Evolutionary conservation across 2,329 filamentous ascomycete species (phyloP), one percentile per base, ranked within the genome.

Genomic region (Arthrobotrys megalospora): DNA sequence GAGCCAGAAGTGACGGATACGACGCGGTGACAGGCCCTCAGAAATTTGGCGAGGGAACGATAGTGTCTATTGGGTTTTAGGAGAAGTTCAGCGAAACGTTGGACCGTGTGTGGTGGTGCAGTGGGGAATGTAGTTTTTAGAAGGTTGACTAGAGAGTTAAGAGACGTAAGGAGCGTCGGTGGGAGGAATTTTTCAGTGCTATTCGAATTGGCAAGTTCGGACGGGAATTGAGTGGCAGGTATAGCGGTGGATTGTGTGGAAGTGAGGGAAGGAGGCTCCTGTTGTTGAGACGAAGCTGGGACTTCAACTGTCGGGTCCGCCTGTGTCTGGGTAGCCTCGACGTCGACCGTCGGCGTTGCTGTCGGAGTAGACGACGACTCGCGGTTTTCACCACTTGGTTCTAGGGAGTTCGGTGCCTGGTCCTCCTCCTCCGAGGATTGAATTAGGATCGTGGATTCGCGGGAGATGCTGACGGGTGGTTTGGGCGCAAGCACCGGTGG

Each of bases 21-120:
- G 21, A 97, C 91, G 71, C 96, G 91, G 83, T 98, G 93, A 60
- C 98, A 89, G 1, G 96, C 96, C 81, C 96, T 92, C 10, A 99
- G 89, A 84, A 96, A 99, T 10, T 94, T 89, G 0, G 93, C 90
- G 1, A 98, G 88, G 66, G 90, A 92, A 79, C 89, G 90, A 86
- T 98, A 97, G 85, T 97, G 92, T 69, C 88, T 88, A 77, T 87
- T 91, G 0, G 96, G 96, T 28, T 87, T 85, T 41, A 97, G 87
- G 3, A 97, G 86, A 34, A 98, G 90, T 86, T 99, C 96, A 21
- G 94, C 90, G 21, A 99, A 88, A 45, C 96, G 92, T 85, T 99
- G 96, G 79, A 97, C 89, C 2, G 96, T 98, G 84, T 98, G 93
- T 0, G 96, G 96, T 0, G 96, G 95, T 81, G 92, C 89, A 2